Evolutionary conservation across 2,329 filamentous ascomycete species (phyloP).

Genomic region (Exophiala lecanii-corni): DNA sequence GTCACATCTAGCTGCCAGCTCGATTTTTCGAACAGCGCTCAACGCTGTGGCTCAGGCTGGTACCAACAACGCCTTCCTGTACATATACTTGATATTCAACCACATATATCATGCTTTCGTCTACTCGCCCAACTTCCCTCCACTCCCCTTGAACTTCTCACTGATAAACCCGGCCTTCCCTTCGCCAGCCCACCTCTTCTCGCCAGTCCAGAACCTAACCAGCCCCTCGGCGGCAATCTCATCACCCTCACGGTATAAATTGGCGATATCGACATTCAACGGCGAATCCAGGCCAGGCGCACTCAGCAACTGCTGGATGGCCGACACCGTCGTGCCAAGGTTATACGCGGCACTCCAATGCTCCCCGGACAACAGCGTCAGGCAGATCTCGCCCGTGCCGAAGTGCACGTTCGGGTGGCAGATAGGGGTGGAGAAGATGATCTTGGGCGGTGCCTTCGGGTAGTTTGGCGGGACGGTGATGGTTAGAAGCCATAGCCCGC

Average conservation of each 20-base stretch:
- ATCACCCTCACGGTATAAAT: slow-evolving; percentile 43
- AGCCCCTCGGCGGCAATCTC: slow-evolving; percentile 42
- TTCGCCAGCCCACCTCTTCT: slow-evolving; percentile 43
- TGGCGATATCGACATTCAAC: slow-evolving; percentile 46
- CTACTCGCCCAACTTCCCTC: slow-evolving; percentile 21
- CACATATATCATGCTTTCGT: background rate
- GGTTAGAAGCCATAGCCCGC: slow-evolving; percentile 75
- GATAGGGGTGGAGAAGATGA: slow-evolving; percentile 77
- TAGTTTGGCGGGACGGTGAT: slow-evolving; percentile 75
- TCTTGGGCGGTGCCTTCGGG: slow-evolving; percentile 69
- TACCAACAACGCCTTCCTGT: no score
- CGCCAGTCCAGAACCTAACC: slow-evolving; percentile 44
- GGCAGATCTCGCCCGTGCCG: slow-evolving; percentile 82
- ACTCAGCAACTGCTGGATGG: slow-evolving; percentile 44
- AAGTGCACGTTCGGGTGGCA: slow-evolving; percentile 77
- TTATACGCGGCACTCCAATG: slow-evolving; percentile 86
- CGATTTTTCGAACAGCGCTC: no score
- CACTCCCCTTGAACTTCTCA: slow-evolving; percentile 22
- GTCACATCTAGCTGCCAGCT: no score
- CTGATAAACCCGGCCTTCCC: slow-evolving; percentile 25
- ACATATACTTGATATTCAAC: background rate
- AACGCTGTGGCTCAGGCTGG: no score
- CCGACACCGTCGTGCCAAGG: slow-evolving; percentile 49
- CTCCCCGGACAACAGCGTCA: slow-evolving; percentile 70
- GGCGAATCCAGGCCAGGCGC: slow-evolving; percentile 45